Base-by-base conservation (phyloP, 352 stramenopile species). In the Phytophthora pinifolia region DNA sequence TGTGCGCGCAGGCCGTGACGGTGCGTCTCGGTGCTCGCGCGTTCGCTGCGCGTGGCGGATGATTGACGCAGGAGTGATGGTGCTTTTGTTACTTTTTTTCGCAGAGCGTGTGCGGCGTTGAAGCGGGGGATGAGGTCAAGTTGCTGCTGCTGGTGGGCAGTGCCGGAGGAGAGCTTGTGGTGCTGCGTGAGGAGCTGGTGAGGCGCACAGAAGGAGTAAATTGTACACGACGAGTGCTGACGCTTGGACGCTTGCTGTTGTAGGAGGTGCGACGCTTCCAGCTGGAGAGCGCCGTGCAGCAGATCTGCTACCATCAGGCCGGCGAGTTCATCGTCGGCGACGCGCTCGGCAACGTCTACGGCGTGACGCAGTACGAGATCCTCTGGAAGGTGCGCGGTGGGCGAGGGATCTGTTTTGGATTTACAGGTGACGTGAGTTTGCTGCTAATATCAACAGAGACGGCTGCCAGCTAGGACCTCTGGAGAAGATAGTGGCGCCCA, bases 211-310 rank as follows among this genome's bases (percentile, higher is more conserved):
- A 27, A 27, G 22, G 22, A 6, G 22, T 27, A 27, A 27, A 27
- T 27, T 3, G 22, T 27, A 6, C 22, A 27, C 22, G 22, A 6
- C 22, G 22, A n/a, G 22, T 29, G n/a, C 37, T 62, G 39, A 52
- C 35, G 17, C 18, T 2, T 17, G 25, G 25, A 6, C 5, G 33
- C 6, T 64, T 48, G 13, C 36, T 48, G 41, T 12, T 62, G 9
- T 31, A 83, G 73, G 76, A 86, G 51, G 33, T 72, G 51, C 71
- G 72, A n/a, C 71, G 74, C 7, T 63, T 81, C 38, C 71, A 78
- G 45, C 44, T 86, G 42, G 72, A 82, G 39, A 64, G 65, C 44
- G 63, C 68, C 9, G 71, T 83, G 38, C 57, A 78, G 14, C 35
- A 62, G 15, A 62, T 86, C 47, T 63, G 59, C 51, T 58, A 74